These are phyloP conservation scores for Amyloporia xantha DNA, from an alignment of 768 basidiomycete genomes.

Conservation along the genomic window DNA sequence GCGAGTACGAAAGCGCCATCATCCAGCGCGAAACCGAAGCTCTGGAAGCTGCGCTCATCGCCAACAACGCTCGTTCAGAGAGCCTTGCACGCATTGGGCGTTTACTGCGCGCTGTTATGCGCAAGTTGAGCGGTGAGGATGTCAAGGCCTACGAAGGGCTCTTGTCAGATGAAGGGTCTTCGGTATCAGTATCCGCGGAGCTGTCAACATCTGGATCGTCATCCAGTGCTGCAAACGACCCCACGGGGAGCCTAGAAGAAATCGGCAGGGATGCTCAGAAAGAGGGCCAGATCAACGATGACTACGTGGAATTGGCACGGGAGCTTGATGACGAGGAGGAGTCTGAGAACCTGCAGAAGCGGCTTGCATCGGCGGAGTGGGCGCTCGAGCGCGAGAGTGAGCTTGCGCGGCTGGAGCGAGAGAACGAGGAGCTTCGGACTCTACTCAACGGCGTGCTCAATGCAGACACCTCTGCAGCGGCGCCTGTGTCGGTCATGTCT, in stretches of 20 bases:
- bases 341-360: conserved; percentile 24
- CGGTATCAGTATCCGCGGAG: not conserved
- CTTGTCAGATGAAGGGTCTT: conserved; percentile 2
- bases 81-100: conserved; percentile 66
- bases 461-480: not conserved
- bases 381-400: conserved; percentile 89
- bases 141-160: conserved; percentile 14
- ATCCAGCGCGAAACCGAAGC: conserved; percentile 66
- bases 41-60: conserved; percentile 47
- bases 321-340: conserved; percentile 20
- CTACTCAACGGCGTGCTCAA: conserved; percentile 36
- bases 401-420: conserved; percentile 76
- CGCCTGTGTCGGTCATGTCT: not conserved
- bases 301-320: conserved; percentile 7
- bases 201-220: not conserved
- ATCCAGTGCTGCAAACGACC: not conserved
- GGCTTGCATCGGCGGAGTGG: conserved; percentile 50
- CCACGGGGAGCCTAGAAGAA: not conserved
- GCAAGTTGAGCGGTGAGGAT: conserved; percentile 64
- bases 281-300: not conserved
- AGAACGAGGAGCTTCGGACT: conserved; percentile 76
- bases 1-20: conserved; percentile 87
- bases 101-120: conserved; percentile 62
- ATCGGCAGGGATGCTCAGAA: not conserved
- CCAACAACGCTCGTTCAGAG: conserved; percentile 59